phyloP scores from a whole-genome alignment of 1,139 yeast species.

The Zygoascus sp. region DNA sequence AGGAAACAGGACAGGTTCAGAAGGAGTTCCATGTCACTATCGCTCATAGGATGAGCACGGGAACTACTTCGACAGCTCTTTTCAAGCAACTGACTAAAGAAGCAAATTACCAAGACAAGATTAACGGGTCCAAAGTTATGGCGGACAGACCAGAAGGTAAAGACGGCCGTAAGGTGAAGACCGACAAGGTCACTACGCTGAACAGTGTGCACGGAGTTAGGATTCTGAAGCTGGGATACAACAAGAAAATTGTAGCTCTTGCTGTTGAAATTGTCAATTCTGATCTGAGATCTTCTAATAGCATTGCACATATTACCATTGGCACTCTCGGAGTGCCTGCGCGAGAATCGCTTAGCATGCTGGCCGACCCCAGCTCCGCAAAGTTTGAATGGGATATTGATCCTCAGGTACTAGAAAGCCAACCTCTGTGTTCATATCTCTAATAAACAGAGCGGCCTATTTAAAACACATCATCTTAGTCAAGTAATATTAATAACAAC shows the following conservation, averaged over 20 bases:
- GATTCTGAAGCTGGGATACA: conserved; percentile 16
- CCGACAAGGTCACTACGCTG: not conserved
- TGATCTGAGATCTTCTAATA: conserved; percentile 40
- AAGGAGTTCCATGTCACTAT: conserved; percentile 71
- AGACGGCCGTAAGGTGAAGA: conserved; percentile 1
- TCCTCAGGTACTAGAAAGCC: conserved; percentile 19
- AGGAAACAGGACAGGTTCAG: conserved; percentile 44
- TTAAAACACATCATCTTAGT: not conserved
- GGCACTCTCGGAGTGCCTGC: conserved; percentile 59
- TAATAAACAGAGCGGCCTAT: not conserved
- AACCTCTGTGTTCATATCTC: conserved; percentile 19
- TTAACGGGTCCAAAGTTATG: not conserved
- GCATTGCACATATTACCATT: conserved; percentile 66
- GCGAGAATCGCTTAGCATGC: conserved; percentile 44
- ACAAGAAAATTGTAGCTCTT: conserved; percentile 43
- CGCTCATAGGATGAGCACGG: conserved; percentile 43
- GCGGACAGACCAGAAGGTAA: not conserved
- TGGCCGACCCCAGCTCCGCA: conserved; percentile 23
- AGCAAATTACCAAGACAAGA: not conserved
- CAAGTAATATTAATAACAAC: not conserved
- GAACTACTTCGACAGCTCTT: not conserved
- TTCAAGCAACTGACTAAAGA: not conserved
- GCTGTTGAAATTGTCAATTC: conserved; percentile 43
- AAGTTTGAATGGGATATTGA: conserved; percentile 23
- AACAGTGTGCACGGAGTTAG: not conserved